Evolutionary conservation across 306 rosid species (phyloP).

Genomic region (Amphicarpaea edgeworthii): DNA sequence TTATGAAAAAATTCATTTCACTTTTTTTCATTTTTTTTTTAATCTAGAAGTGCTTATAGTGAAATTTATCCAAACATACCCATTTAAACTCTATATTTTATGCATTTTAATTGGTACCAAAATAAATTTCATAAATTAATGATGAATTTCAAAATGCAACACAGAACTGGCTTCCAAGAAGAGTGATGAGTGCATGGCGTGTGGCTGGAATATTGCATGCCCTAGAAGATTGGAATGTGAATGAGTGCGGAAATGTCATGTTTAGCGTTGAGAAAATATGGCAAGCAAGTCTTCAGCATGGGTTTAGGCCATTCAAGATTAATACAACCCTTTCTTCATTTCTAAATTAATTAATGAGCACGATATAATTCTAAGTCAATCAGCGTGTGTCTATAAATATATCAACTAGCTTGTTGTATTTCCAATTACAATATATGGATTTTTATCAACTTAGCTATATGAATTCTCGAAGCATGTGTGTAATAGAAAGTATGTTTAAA

Average conservation of each 20-base stretch:
- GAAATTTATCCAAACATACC: too few species aligned
- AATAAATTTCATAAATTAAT: not conserved
- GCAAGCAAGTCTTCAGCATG: conserved; percentile 71
- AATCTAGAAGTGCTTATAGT: too few species aligned
- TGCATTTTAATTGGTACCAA: not conserved
- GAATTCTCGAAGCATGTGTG: too few species aligned
- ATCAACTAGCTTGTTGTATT: not conserved
- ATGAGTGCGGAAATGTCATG: conserved; percentile 66
- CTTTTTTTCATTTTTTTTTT: too few species aligned
- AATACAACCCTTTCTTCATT: conserved; percentile 23
- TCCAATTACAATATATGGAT: not conserved
- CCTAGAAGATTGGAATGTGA: conserved; percentile 67
- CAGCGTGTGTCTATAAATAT: not conserved
- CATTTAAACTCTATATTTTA: too few species aligned
- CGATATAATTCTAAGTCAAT: not conserved
- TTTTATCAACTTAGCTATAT: not conserved
- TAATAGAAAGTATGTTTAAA: too few species aligned
- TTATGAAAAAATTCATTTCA: too few species aligned
- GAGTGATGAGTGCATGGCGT: conserved; percentile 87
- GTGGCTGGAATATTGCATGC: conserved; percentile 78
- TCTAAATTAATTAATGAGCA: not conserved
- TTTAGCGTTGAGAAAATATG: conserved; percentile 60
- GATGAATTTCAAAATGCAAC: conserved; percentile 7
- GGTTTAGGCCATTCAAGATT: conserved; percentile 68
- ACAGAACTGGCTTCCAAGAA: conserved; percentile 85